These are phyloP conservation scores for Tricholoma furcatifolium DNA, from an alignment of 768 basidiomycete species.

Conservation along the genomic window DNA sequence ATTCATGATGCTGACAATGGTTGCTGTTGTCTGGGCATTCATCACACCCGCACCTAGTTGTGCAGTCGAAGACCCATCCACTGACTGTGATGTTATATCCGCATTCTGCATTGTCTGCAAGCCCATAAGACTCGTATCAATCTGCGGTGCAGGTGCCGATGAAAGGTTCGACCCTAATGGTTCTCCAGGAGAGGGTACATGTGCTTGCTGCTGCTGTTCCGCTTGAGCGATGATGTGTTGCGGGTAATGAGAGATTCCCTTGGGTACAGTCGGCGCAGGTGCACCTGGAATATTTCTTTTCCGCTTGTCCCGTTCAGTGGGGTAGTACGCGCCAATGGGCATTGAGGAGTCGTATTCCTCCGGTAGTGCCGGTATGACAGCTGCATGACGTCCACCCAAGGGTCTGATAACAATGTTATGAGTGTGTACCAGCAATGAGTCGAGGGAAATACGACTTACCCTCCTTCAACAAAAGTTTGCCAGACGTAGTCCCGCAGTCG, in stretches of 20 bases:
- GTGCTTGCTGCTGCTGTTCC: conserved; percentile 2
- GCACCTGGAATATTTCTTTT: conserved; percentile 26
- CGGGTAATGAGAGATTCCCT: conserved; percentile 45
- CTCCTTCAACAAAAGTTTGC: conserved; percentile 85
- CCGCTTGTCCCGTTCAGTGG: conserved; percentile 32
- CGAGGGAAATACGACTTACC: conserved; percentile 48
- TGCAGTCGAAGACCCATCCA: neutral
- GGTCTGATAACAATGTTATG: conserved; percentile 41
- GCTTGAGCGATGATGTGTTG: conserved; percentile 47
- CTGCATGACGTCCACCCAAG: conserved; percentile 78
- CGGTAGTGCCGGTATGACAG: conserved; percentile 77
- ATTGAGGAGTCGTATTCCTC: conserved; percentile 63
- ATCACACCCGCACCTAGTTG: conserved; percentile 19
- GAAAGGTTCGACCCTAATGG: neutral
- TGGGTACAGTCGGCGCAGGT: conserved; percentile 28
- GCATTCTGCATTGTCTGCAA: conserved; percentile 10
- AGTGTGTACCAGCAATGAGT: conserved; percentile 4
- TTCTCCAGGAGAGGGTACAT: neutral
- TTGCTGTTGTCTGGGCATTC: conserved; percentile 39
- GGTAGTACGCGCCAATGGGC: conserved; percentile 48
- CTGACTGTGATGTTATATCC: conserved; percentile 4
- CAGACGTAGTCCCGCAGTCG: conserved; percentile 78
- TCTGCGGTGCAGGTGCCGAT: conserved; percentile 1
- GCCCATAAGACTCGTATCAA: neutral
- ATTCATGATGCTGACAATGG: conserved; percentile 71